Evolutionary conservation across 768 basidiomycete species (phyloP), one percentile per base, ranked within the genome.

Genomic region (Suillus paluster): DNA sequence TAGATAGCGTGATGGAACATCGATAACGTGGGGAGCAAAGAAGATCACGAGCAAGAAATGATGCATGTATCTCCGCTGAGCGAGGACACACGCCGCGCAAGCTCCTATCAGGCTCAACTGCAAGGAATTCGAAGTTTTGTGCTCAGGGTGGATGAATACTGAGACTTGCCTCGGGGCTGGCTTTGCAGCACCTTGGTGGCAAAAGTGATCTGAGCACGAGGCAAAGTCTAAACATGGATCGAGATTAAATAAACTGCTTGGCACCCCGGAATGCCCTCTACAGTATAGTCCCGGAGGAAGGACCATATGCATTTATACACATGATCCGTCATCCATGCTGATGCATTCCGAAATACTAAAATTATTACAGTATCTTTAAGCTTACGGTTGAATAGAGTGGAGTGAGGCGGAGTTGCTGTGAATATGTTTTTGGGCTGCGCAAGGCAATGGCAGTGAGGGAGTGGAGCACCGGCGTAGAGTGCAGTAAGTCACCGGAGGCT

Each of bases 211-310:
- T 38, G 36, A 39, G 38, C 54, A 55, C 54, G 54, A 55, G 54
- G 54, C 54, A 25, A 34, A 25, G 39, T 55, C 54, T 39, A 55
- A 39, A 55, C 21, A 38, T 27, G 54, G 23, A 55, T 55, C 54
- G 23, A 55, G 39, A 41, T 39, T 4, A 17, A 38, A 38, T 38
- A 17, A 38, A 38, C 27, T 27, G 17, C 30, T 27, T 19, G 30
- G 30, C 11, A 33, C 23, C 38, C 54, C 23, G 54, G 38, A 12
- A 39, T 27, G 1, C 19, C 36, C 54, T 55, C 54, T 38, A 38
- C 54, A 55, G 54, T 39, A 55, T 55, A 39, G 25, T 38, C 38
- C 39, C 54, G 54, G 38, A 55, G 38, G 38, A 55, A 39, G 49
- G 19, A 19, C 27, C 19, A n/a, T 33, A 55, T 55, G 54, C 38